Percentiles rank a stretch among this genome's conserved stretches.
phyloP scores from a whole-genome alignment of 805 yeast species.

The Wickerhamiella vanderwaltii region DNA sequence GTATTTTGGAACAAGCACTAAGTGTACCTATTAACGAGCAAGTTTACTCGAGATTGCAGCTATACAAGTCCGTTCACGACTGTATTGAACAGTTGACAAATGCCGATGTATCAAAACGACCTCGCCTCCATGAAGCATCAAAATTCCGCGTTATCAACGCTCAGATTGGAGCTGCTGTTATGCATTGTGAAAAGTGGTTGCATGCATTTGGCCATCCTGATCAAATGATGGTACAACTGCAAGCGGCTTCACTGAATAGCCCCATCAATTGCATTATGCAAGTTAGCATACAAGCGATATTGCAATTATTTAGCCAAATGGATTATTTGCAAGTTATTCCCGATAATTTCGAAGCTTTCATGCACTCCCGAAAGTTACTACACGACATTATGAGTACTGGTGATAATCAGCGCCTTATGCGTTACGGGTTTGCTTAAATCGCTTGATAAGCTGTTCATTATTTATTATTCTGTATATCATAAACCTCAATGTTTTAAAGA shows the following conservation, averaged over 20 bases:
- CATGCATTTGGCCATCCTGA: constrained; percentile 4
- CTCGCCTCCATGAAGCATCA: constrained; percentile 5
- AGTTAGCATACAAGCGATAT: neutral
- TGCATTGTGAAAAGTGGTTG: constrained; percentile 4
- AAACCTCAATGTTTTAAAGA: too few relatives aligned
- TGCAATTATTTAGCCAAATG: neutral
- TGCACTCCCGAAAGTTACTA: neutral
- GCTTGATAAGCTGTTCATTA: too few relatives aligned
- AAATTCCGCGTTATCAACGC: constrained; percentile 4
- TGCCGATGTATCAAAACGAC: constrained; percentile 5
- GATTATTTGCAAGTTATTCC: constrained; percentile 2
- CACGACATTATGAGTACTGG: neutral
- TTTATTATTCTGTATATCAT: too few relatives aligned
- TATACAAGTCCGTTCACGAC: neutral
- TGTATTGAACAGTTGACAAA: neutral
- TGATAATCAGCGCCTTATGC: neutral
- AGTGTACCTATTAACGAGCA: neutral
- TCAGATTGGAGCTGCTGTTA: constrained; percentile 2
- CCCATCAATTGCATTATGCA: neutral
- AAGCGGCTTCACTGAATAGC: constrained; percentile 6
- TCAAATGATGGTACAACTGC: constrained; percentile 4
- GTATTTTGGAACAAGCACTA: neutral
- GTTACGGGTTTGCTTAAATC: constrained; percentile 7
- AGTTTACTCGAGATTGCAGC: neutral
- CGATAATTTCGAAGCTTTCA: constrained; percentile 3